A percentile compares a stretch with the other conserved stretches of the same genome.
Evolutionary conservation across 768 basidiomycete genomes (phyloP).

Genomic region (Imleria badia): DNA sequence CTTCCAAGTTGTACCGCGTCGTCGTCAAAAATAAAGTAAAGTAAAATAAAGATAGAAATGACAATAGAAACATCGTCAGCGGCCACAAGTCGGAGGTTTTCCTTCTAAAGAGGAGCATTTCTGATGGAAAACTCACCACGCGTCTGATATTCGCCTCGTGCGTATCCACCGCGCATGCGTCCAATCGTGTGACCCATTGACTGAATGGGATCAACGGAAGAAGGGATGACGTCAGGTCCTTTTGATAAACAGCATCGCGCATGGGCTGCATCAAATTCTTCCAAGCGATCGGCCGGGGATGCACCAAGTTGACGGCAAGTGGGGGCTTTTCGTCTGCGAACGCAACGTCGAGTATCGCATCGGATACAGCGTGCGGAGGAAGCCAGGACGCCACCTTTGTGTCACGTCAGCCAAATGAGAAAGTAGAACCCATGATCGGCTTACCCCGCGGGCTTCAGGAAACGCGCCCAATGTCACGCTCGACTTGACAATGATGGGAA

Average conservation of each 20-base stretch:
- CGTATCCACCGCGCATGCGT: constrained; percentile 5
- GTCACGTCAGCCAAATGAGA: not conserved
- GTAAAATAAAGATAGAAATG: not conserved
- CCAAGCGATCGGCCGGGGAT: constrained; percentile 33
- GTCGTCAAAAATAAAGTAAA: not conserved
- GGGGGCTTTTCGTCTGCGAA: constrained; percentile 21
- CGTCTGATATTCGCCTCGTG: constrained; percentile 25
- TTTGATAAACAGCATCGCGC: constrained; percentile 12
- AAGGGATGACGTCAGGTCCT: constrained; percentile 7
- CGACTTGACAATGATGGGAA: constrained; percentile 39
- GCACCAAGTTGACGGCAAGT: constrained; percentile 32
- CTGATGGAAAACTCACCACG: constrained; percentile 29
- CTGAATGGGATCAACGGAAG: constrained; percentile 33
- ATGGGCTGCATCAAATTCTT: constrained; percentile 25
- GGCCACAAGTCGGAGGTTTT: constrained; percentile 34
- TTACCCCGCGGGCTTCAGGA: constrained; percentile 31
- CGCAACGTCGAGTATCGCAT: constrained; percentile 29
- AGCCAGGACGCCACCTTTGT: constrained; percentile 31
- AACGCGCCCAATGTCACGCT: constrained; percentile 30
- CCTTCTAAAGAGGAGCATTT: constrained; percentile 30
- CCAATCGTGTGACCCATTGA: constrained; percentile 36
- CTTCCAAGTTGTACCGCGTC: constrained; percentile 5
- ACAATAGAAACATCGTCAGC: constrained; percentile 3
- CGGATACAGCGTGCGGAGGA: constrained; percentile 27
- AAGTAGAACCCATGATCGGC: not conserved